phyloP scores from a whole-genome alignment of 2,329 filamentous ascomycete species.

The Dothideomycetes sp. region DNA sequence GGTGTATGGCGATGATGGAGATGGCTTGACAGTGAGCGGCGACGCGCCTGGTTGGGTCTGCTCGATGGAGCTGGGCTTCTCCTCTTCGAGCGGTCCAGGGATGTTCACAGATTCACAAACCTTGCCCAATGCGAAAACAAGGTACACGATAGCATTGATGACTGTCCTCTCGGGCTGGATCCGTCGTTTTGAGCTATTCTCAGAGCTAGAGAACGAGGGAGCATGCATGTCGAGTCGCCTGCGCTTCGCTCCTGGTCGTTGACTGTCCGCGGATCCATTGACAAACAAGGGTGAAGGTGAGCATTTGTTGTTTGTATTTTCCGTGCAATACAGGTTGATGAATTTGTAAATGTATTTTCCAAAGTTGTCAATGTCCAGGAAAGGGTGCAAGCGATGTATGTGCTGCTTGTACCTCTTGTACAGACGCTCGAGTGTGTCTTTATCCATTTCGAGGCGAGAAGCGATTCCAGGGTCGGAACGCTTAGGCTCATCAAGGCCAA shows the following conservation, averaged over 20 bases:
- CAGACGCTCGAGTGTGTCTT: conserved; percentile 37
- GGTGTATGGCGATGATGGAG: conserved; percentile 27
- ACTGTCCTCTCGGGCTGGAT: conserved; percentile 33
- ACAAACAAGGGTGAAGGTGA: conserved; percentile 7
- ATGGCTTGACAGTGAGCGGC: conserved; percentile 21
- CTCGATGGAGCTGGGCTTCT: conserved; percentile 13
- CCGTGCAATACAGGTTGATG: conserved; percentile 18
- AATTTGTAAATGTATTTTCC: conserved; percentile 28
- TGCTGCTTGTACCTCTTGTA: conserved; percentile 46
- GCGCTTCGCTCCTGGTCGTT: conserved; percentile 8
- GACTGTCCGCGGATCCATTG: conserved; percentile 4
- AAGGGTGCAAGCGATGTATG: conserved; percentile 54
- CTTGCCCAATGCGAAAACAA: conserved; percentile 77
- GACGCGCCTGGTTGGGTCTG: conserved; percentile 4
- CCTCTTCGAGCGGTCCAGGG: conserved; percentile 46
- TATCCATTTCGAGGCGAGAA: conserved; percentile 41
- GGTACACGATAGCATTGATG: conserved; percentile 68
- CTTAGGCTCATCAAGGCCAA: conserved; percentile 18
- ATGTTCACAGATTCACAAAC: conserved; percentile 52
- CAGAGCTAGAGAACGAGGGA: neutral
- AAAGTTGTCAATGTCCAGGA: conserved; percentile 45
- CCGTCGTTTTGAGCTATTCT: neutral
- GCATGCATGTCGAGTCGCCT: neutral
- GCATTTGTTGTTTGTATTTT: neutral
- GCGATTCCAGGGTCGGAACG: conserved; percentile 23